phyloP scores from a whole-genome alignment of 1,284 basidiomycete species.

The Pseudozyma sp. region DNA sequence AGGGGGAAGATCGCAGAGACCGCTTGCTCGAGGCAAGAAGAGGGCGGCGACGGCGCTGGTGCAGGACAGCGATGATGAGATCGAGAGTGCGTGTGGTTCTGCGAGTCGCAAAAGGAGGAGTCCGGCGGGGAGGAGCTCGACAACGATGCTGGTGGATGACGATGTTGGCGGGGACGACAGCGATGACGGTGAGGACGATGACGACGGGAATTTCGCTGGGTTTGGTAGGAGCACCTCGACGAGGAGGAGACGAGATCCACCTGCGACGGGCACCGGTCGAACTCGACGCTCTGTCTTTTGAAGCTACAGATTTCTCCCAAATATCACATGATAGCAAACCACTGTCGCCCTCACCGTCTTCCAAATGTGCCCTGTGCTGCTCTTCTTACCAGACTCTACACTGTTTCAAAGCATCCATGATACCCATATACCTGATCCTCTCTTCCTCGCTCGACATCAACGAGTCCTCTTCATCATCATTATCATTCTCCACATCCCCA shows the following conservation, averaged over 20 bases:
- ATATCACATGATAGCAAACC: no score
- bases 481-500: conserved; percentile 6
- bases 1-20: conserved; percentile 8
- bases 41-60: conserved; percentile 18
- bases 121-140: neutral
- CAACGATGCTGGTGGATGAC: conserved; percentile 18
- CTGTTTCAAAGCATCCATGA: conserved; percentile 77
- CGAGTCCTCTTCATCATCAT: conserved; percentile 66
- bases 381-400: conserved; percentile 41
- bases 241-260: conserved; percentile 25
- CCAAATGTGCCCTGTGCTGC: neutral
- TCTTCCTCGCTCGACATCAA: conserved; percentile 73
- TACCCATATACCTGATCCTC: conserved; percentile 74
- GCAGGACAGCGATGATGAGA: conserved; percentile 32
- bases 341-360: no score
- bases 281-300: conserved; percentile 20
- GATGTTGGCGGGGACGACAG: conserved; percentile 6
- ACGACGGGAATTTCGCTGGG: conserved; percentile 50
- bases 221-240: conserved; percentile 35
- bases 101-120: conserved; percentile 6
- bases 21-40: conserved; percentile 15
- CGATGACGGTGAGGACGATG: conserved; percentile 10
- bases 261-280: conserved; percentile 8
- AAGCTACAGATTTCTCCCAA: neutral
- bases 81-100: neutral